Evolutionary conservation across 345 rosid genomes (phyloP).

Genomic region (Raphanus raphanistrum): DNA sequence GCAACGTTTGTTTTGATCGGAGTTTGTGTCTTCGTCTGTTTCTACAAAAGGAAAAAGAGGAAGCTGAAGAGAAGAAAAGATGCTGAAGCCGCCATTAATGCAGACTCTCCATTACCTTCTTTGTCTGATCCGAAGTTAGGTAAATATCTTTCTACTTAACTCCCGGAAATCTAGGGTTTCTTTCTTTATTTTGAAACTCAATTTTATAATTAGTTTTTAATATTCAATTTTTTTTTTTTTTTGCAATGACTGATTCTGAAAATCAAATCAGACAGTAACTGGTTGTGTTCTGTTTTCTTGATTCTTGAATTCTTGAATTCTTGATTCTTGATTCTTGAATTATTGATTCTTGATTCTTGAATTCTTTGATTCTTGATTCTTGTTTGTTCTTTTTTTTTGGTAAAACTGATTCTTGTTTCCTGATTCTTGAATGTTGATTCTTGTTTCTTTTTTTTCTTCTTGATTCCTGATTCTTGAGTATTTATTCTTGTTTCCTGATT

Average conservation of each 20-base stretch:
- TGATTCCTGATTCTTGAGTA: not conserved
- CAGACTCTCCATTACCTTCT: not conserved
- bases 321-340: not conserved
- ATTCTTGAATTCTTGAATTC: not conserved
- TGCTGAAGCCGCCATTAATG: conserved; percentile 21
- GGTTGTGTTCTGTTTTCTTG: not conserved
- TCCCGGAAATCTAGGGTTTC: conserved; percentile 25
- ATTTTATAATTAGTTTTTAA: not conserved
- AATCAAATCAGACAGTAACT: not conserved
- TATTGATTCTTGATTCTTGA: not conserved
- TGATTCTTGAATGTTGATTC: not conserved
- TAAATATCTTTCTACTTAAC: not conserved
- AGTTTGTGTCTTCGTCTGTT: conserved; percentile 27
- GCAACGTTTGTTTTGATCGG: conserved; percentile 30
- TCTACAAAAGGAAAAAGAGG: conserved; percentile 24
- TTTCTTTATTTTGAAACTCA: not conserved
- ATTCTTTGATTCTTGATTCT: not conserved
- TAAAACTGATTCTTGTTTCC: not conserved
- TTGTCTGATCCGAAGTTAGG: conserved; percentile 11
- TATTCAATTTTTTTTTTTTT: conserved; percentile 24
- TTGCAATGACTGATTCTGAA: not conserved
- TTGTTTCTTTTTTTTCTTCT: not conserved
- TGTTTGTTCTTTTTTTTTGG: not conserved
- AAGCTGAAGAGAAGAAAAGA: conserved; percentile 11
- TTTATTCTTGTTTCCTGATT: not conserved